Evolutionary conservation across 2,329 filamentous ascomycete genomes (phyloP).

Genomic region (Diaporthe humulicola): DNA sequence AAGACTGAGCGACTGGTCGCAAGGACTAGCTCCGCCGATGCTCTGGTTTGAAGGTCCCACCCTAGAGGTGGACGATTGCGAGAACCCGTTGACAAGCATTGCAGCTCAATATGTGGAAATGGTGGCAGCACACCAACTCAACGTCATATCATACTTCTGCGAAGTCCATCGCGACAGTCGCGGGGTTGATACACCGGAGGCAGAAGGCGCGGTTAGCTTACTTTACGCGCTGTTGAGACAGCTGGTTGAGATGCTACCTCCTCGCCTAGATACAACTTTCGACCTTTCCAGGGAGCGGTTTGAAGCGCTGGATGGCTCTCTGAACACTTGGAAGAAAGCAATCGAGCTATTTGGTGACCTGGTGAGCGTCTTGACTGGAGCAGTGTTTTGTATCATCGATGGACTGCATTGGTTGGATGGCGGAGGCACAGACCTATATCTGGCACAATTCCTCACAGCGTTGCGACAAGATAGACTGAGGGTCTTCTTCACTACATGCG

Average conservation of each 20-base stretch:
- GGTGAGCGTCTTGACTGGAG: not conserved
- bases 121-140: not conserved
- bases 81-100: slow-evolving; percentile 38
- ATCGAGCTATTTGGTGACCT: slow-evolving; percentile 8
- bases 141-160: slow-evolving; percentile 43
- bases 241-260: slow-evolving; percentile 25
- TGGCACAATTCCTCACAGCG: not conserved
- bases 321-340: not conserved
- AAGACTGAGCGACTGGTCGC: slow-evolving; percentile 11
- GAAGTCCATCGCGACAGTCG: slow-evolving; percentile 9
- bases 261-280: not conserved
- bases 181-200: not conserved
- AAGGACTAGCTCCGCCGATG: not conserved
- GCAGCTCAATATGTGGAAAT: slow-evolving; percentile 34
- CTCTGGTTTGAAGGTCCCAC: slow-evolving; percentile 40
- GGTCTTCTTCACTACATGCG: slow-evolving; percentile 18
- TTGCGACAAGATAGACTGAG: not conserved
- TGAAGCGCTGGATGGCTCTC: not conserved
- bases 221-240: slow-evolving; percentile 17
- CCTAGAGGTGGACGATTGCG: not conserved
- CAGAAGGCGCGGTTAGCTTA: not conserved
- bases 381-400: slow-evolving; percentile 24
- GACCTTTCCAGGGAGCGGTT: slow-evolving; percentile 1
- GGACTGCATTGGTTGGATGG: slow-evolving; percentile 33
- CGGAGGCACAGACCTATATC: not conserved